phyloP scores from a whole-genome alignment of 129 eudicot species.

The Centaurea solstitialis region DNA sequence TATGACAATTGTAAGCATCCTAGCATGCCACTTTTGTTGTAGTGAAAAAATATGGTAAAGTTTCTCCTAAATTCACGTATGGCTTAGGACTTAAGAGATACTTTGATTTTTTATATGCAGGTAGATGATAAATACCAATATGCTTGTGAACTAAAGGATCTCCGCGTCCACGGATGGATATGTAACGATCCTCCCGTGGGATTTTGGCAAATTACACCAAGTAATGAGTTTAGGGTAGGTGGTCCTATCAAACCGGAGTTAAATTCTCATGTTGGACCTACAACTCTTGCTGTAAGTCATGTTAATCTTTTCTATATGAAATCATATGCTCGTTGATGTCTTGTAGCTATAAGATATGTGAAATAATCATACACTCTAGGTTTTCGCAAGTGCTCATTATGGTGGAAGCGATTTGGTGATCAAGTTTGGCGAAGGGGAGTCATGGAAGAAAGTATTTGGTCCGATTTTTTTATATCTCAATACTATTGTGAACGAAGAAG shows the following conservation, averaged over 20 bases:
- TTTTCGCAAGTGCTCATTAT: constrained; percentile 79
- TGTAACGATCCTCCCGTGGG: constrained; percentile 29
- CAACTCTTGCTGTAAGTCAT: constrained; percentile 82
- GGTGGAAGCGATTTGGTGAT: constrained; percentile 71
- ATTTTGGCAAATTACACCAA: constrained; percentile 53
- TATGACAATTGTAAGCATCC: background rate
- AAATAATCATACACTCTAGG: constrained; percentile 29
- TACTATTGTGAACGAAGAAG: constrained; percentile 34
- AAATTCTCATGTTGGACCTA: constrained; percentile 84
- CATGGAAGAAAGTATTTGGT: constrained; percentile 92
- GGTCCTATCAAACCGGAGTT: constrained; percentile 87
- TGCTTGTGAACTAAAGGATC: constrained; percentile 39
- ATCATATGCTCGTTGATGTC: background rate
- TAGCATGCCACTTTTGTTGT: background rate
- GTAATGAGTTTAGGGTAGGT: constrained; percentile 71
- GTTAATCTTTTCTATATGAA: background rate
- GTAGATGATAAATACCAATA: constrained; percentile 80
- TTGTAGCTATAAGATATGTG: background rate
- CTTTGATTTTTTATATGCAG: constrained; percentile 20
- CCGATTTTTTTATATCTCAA: constrained; percentile 83
- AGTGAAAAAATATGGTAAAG: background rate
- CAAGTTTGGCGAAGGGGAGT: constrained; percentile 62
- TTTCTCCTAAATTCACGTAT: background rate
- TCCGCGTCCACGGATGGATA: constrained; percentile 43
- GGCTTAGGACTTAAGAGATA: background rate